Evolutionary conservation across 805 yeast species (phyloP).

Genomic region (Ogataea angusta): DNA sequence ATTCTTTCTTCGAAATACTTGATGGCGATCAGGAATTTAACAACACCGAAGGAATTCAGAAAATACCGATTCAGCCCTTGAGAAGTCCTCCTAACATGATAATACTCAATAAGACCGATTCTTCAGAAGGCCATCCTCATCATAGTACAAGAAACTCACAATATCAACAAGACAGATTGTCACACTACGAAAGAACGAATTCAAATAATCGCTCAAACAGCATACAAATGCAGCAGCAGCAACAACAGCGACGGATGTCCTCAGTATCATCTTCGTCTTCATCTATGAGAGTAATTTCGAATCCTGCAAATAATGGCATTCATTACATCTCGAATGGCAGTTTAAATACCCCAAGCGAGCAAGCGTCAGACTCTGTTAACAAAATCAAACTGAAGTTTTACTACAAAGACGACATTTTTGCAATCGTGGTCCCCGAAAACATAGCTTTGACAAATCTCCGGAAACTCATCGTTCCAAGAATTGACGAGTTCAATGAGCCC

Average conservation of each 20-base stretch:
- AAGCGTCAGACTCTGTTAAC: slow-evolving; percentile 16
- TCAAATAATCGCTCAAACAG: slow-evolving; percentile 25
- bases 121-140: slow-evolving; percentile 11
- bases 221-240: slow-evolving; percentile 19
- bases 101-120: slow-evolving; percentile 23
- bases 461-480: slow-evolving; percentile 26
- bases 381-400: slow-evolving; percentile 70
- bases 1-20: slow-evolving; percentile 63
- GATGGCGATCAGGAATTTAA: slow-evolving; percentile 57
- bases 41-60: slow-evolving; percentile 16
- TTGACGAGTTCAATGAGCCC: slow-evolving; percentile 30
- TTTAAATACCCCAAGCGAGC: not conserved
- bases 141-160: slow-evolving; percentile 29
- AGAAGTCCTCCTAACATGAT: slow-evolving; percentile 32
- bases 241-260: slow-evolving; percentile 17
- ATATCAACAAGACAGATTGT: slow-evolving; percentile 50
- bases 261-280: slow-evolving; percentile 23
- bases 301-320: slow-evolving; percentile 1
- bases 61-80: slow-evolving; percentile 25
- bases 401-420: slow-evolving; percentile 79
- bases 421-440: slow-evolving; percentile 39
- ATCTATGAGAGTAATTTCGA: slow-evolving; percentile 16
- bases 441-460: slow-evolving; percentile 26
- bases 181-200: slow-evolving; percentile 43
- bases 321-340: slow-evolving; percentile 2